phyloP scores from a whole-genome alignment of 805 yeast species.

The Isabelozyma gotoi region DNA sequence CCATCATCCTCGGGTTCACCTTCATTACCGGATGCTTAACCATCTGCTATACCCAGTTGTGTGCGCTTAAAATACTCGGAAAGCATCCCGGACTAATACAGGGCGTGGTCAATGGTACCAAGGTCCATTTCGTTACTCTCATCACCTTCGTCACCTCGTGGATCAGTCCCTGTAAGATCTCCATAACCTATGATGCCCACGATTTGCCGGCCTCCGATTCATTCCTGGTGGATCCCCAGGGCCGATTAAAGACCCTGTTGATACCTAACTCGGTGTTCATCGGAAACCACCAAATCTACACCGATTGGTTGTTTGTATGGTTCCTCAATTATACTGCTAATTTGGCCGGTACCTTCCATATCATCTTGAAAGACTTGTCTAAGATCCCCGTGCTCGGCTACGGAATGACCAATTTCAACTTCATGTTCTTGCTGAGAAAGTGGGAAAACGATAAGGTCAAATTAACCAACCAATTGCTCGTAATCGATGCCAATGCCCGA shows the following conservation, averaged over 20 bases:
- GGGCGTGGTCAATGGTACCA: conserved; percentile 51
- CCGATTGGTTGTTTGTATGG: conserved; percentile 94
- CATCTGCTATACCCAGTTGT: conserved; percentile 47
- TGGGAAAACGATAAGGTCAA: conserved; percentile 76
- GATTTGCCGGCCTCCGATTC: conserved; percentile 12
- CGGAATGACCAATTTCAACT: conserved; percentile 79
- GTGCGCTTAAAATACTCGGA: conserved; percentile 30
- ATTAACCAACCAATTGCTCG: conserved; percentile 54
- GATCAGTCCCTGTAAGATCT: conserved; percentile 52
- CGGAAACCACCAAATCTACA: conserved; percentile 91
- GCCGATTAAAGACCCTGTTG: conserved; percentile 26
- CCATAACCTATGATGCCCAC: conserved; percentile 48
- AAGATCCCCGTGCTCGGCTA: conserved; percentile 76
- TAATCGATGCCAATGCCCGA: conserved; percentile 60
- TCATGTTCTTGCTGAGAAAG: conserved; percentile 78
- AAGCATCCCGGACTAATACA: conserved; percentile 35
- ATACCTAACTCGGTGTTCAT: conserved; percentile 61
- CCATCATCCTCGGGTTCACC: no score
- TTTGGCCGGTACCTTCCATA: conserved; percentile 64
- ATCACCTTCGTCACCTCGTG: conserved; percentile 50
- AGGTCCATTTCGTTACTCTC: conserved; percentile 55
- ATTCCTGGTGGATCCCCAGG: conserved; percentile 28
- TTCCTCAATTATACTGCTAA: conserved; percentile 70
- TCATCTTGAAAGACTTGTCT: conserved; percentile 77
- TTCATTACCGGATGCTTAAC: conserved; percentile 40